phyloP scores from a whole-genome alignment of 2,329 filamentous ascomycete species.

The Pseudogymnoascus sp. region DNA sequence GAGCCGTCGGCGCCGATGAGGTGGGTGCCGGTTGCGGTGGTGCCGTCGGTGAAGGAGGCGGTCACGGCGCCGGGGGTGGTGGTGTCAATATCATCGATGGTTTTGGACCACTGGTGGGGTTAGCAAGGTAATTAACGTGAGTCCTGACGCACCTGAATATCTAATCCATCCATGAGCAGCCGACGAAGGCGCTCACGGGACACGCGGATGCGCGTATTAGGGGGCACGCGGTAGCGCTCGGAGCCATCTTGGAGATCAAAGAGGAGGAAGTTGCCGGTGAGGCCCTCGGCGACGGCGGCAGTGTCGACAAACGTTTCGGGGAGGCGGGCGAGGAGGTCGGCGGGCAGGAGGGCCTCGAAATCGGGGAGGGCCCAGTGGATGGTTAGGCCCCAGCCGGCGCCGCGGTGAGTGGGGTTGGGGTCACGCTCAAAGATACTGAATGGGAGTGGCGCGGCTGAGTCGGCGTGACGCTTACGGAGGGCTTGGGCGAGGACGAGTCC shows the following conservation, averaged over 20 bases:
- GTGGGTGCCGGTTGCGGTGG: constrained; percentile 34
- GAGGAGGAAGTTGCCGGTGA: constrained; percentile 44
- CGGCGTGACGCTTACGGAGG: constrained; percentile 18
- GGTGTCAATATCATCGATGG: constrained; percentile 29
- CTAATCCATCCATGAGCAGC: constrained; percentile 39
- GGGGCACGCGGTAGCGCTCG: constrained; percentile 37
- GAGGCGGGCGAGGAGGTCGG: constrained; percentile 37
- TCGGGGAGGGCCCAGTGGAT: constrained; percentile 53
- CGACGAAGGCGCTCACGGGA: constrained; percentile 39
- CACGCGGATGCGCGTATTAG: constrained; percentile 40
- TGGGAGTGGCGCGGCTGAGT: constrained; percentile 30
- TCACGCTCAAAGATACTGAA: constrained; percentile 53
- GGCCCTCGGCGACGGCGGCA: constrained; percentile 39
- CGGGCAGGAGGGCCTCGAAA: constrained; percentile 44
- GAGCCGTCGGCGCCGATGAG: constrained; percentile 46
- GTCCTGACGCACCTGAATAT: constrained; percentile 35
- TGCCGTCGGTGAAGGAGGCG: constrained; percentile 41
- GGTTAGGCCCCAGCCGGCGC: constrained; percentile 54
- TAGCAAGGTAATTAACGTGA: not conserved
- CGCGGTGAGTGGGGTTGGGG: constrained; percentile 38
- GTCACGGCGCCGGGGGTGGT: constrained; percentile 30
- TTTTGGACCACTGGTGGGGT: constrained; percentile 34
- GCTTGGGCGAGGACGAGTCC: constrained; percentile 29
- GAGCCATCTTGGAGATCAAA: constrained; percentile 47
- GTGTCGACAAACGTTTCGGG: constrained; percentile 47